Conservation (phyloP, 148 eudicot genomes). For the Chenopodium berlandieri region DNA sequence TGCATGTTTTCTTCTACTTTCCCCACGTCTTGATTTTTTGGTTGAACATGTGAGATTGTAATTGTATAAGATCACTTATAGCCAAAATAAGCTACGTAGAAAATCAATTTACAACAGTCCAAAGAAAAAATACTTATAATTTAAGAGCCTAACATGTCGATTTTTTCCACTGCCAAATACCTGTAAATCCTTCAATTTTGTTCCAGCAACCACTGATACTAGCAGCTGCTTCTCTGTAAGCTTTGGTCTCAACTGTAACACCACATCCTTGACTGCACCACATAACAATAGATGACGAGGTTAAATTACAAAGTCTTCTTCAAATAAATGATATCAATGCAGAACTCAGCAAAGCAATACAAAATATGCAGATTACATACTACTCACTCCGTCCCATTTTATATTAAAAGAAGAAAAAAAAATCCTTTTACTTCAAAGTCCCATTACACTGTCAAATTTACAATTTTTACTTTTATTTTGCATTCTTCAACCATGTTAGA, state of each 20-base stretch:
- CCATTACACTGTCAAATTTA: not conserved
- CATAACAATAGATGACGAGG: not conserved
- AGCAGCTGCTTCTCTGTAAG: constrained; percentile 75
- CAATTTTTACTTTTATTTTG: not conserved
- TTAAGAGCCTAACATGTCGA: not conserved
- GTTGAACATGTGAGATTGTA: not conserved
- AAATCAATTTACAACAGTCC: no score
- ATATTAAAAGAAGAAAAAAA: not conserved
- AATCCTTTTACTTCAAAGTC: not conserved
- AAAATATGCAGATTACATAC: not conserved
- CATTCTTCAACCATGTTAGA: not conserved
- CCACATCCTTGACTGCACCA: constrained; percentile 65
- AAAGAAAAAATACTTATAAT: not conserved
- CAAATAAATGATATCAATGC: not conserved
- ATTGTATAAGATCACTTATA: not conserved
- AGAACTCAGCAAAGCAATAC: not conserved
- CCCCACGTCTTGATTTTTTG: not conserved
- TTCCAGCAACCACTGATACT: constrained; percentile 94
- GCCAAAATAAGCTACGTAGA: not conserved
- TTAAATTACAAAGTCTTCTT: not conserved
- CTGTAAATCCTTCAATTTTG: constrained; percentile 79
- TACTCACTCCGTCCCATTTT: not conserved
- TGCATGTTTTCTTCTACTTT: not conserved
- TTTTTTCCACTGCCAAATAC: constrained; percentile 26
- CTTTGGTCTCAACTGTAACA: constrained; percentile 52